Conservation (phyloP, 2,329 filamentous ascomycete genomes). For the Penicillium sp. region DNA sequence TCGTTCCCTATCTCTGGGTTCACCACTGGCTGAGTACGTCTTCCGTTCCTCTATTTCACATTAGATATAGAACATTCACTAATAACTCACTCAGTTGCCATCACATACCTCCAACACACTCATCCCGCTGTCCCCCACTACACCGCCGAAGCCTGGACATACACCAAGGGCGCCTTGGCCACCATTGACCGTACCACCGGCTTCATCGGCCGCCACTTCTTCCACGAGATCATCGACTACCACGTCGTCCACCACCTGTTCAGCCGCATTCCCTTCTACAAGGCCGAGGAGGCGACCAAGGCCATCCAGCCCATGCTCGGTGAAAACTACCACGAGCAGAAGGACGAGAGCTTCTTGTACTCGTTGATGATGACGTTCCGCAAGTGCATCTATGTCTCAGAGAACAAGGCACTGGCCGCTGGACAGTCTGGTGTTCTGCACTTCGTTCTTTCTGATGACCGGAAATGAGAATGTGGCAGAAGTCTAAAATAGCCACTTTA, state of each 20-base stretch:
- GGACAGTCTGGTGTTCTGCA: slow-evolving; percentile 28
- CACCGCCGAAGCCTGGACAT: slow-evolving; percentile 58
- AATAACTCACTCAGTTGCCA: slow-evolving; percentile 52
- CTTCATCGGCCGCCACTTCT: slow-evolving; percentile 61
- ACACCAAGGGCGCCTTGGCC: slow-evolving; percentile 58
- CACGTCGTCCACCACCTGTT: slow-evolving; percentile 63
- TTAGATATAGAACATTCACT: not conserved
- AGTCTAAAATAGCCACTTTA: not conserved
- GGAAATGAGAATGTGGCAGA: slow-evolving; percentile 4
- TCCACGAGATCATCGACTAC: slow-evolving; percentile 63
- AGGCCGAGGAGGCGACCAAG: slow-evolving; percentile 56
- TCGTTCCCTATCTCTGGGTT: slow-evolving; percentile 64
- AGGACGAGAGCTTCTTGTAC: slow-evolving; percentile 44
- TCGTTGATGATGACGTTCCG: slow-evolving; percentile 49
- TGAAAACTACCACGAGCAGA: slow-evolving; percentile 46
- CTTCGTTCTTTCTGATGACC: slow-evolving; percentile 15
- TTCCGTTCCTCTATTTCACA: not conserved
- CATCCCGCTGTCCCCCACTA: slow-evolving; percentile 58
- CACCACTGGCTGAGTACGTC: slow-evolving; percentile 65
- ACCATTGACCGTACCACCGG: slow-evolving; percentile 64
- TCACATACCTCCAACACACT: slow-evolving; percentile 72
- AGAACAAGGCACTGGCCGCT: slow-evolving; percentile 7
- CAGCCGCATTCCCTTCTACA: slow-evolving; percentile 60
- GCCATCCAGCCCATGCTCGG: slow-evolving; percentile 57
- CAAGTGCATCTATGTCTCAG: slow-evolving; percentile 49